phyloP scores from a whole-genome alignment of 2,329 filamentous ascomycete species.

The Neurospora sp. region DNA sequence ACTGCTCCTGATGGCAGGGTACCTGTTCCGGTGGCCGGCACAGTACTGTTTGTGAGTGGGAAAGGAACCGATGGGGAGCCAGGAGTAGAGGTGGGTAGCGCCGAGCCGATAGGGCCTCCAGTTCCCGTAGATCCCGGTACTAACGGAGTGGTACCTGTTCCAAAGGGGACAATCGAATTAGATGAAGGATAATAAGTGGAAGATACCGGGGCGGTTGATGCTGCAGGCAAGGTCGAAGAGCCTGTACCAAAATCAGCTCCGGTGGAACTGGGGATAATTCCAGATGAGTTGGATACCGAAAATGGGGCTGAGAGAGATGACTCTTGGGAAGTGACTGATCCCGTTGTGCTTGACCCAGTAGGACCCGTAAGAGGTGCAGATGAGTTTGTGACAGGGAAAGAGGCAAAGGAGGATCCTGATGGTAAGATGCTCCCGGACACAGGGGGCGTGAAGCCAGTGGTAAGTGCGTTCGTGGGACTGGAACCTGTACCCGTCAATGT shows the following conservation, averaged over 20 bases:
- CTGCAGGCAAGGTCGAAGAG: neutral
- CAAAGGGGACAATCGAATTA: neutral
- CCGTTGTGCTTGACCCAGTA: neutral
- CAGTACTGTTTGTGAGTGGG: conserved; percentile 8
- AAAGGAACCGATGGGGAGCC: conserved; percentile 6
- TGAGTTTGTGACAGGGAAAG: neutral
- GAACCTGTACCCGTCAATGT: neutral
- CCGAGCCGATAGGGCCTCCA: neutral
- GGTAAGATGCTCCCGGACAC: neutral
- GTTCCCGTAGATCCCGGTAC: neutral
- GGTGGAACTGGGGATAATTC: neutral
- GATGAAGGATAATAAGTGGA: neutral
- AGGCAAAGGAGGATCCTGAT: neutral
- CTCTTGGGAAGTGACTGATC: neutral
- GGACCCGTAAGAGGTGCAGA: neutral
- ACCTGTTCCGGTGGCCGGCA: neutral
- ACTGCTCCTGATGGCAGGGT: neutral
- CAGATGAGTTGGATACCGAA: neutral
- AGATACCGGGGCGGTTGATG: conserved; percentile 2
- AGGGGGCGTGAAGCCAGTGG: neutral
- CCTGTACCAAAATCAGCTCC: neutral
- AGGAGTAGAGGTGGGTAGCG: neutral
- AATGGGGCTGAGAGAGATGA: neutral
- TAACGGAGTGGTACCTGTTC: neutral
- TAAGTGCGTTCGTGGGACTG: neutral